Percentiles rank a stretch among this genome's conserved stretches.
These are phyloP conservation scores for Pseudocercospora vitis DNA, from an alignment of 2,329 filamentous ascomycete genomes.

Conservation along the genomic window DNA sequence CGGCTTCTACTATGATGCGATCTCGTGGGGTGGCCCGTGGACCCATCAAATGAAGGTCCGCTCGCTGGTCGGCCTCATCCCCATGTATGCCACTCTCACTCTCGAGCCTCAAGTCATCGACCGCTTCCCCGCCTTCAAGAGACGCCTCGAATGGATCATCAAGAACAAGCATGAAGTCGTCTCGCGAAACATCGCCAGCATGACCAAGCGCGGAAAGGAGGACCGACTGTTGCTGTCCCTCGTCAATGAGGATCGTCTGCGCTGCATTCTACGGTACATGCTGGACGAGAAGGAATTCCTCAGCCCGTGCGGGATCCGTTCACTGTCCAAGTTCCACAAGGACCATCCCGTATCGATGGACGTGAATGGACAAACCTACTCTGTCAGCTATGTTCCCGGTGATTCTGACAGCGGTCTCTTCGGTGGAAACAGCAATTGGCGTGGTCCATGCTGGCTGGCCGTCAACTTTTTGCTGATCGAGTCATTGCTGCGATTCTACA, in stretches of 20 bases:
- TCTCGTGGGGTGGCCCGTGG: conserved; percentile 92
- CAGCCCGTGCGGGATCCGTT: conserved; percentile 84
- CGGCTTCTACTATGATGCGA: conserved; percentile 97
- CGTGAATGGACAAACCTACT: conserved; percentile 86
- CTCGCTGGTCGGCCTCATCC: conserved; percentile 90
- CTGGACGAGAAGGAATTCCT: conserved; percentile 92
- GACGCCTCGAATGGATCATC: conserved; percentile 90
- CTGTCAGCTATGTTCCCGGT: conserved; percentile 87
- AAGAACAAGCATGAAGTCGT: conserved; percentile 82
- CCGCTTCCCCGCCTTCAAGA: conserved; percentile 88
- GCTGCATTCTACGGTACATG: conserved; percentile 87
- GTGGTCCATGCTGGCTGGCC: conserved; percentile 89
- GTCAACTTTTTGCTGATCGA: conserved; percentile 95
- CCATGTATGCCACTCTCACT: conserved; percentile 86
- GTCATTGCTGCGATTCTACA: conserved; percentile 89
- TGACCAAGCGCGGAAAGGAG: conserved; percentile 85
- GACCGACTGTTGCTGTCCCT: conserved; percentile 84
- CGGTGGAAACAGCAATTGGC: conserved; percentile 97
- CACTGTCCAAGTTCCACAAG: conserved; percentile 87
- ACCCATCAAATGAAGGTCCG: conserved; percentile 88
- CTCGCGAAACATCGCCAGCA: conserved; percentile 91
- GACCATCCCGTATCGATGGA: conserved; percentile 92
- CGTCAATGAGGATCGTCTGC: conserved; percentile 88
- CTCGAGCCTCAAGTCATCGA: conserved; percentile 92
- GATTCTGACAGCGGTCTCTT: conserved; percentile 95